A percentile compares a stretch with the other conserved stretches of the same genome.
Conservation (phyloP, 192 early-diverging fungal genomes). For the Podila horticola region DNA sequence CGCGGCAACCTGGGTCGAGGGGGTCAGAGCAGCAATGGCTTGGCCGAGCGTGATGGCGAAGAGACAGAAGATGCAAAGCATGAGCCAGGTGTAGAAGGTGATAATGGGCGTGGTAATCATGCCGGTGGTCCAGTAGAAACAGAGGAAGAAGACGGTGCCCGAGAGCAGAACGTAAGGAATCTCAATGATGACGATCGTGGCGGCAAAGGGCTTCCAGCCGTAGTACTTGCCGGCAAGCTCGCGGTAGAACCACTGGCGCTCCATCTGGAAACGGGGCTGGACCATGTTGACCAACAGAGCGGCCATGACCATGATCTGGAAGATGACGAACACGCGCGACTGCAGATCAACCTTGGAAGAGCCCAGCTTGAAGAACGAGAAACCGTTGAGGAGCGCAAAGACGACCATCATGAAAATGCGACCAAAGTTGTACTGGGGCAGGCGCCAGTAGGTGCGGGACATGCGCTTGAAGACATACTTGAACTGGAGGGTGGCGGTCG, state of each 20-base stretch:
- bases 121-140: slow-evolving; percentile 83
- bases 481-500: slow-evolving; percentile 57
- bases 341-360: slow-evolving; percentile 66
- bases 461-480: slow-evolving; percentile 72
- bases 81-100: slow-evolving; percentile 73
- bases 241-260: slow-evolving; percentile 74
- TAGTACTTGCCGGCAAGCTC: slow-evolving; percentile 77
- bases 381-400: slow-evolving; percentile 72
- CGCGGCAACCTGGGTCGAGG: slow-evolving; percentile 65
- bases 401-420: slow-evolving; percentile 68
- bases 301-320: slow-evolving; percentile 74
- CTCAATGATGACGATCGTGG: slow-evolving; percentile 72
- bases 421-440: slow-evolving; percentile 80
- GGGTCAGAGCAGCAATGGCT: slow-evolving; percentile 73
- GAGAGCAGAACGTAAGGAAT: slow-evolving; percentile 74
- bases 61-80: slow-evolving; percentile 66
- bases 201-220: slow-evolving; percentile 71
- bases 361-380: slow-evolving; percentile 77
- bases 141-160: slow-evolving; percentile 72
- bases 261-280: slow-evolving; percentile 71
- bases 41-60: slow-evolving; percentile 79
- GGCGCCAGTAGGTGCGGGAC: slow-evolving; percentile 75
- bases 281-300: slow-evolving; percentile 76
- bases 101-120: slow-evolving; percentile 58
- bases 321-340: slow-evolving; percentile 78